Conservation (phyloP, 176 grass and related monocot species). For the Oryza glumipatula region DNA sequence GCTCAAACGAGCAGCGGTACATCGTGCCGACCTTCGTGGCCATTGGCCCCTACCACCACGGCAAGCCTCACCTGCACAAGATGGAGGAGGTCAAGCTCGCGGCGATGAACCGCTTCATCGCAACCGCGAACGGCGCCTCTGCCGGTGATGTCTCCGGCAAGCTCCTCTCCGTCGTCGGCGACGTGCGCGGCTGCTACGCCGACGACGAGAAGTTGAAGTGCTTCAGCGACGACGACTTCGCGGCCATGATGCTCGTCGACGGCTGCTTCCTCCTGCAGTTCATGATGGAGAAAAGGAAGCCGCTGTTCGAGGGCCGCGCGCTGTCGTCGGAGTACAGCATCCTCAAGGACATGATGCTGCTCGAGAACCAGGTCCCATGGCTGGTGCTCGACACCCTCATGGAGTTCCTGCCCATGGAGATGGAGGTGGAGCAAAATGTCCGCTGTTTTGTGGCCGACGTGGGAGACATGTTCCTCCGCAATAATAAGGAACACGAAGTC, state of each 20-base stretch:
- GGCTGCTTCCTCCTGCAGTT: slow-evolving; percentile 36
- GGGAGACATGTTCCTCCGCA: too few species aligned
- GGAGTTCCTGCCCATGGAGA: background rate
- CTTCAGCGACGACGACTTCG: background rate
- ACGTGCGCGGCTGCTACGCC: background rate
- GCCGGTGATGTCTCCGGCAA: fast-evolving
- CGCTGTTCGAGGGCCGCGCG: too few species aligned
- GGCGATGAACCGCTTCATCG: background rate
- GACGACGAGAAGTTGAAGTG: background rate
- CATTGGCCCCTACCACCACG: slow-evolving; percentile 11
- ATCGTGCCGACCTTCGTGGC: background rate
- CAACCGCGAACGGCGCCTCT: fast-evolving
- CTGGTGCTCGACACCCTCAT: background rate
- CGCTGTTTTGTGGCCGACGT: too few species aligned
- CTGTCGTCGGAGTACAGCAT: background rate
- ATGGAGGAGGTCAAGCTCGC: slow-evolving; percentile 25
- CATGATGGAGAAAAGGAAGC: background rate
- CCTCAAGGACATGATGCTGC: slow-evolving; percentile 6
- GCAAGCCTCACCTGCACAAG: background rate
- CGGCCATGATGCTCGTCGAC: slow-evolving; percentile 24
- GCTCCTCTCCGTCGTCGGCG: background rate
- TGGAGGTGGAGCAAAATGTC: too few species aligned
- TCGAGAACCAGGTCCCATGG: slow-evolving; percentile 39
- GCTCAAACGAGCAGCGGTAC: background rate
- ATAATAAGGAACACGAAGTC: too few species aligned